These are phyloP conservation scores for Botrytis sinoallii DNA, from an alignment of 2,329 filamentous ascomycete species.

Conservation along the genomic window DNA sequence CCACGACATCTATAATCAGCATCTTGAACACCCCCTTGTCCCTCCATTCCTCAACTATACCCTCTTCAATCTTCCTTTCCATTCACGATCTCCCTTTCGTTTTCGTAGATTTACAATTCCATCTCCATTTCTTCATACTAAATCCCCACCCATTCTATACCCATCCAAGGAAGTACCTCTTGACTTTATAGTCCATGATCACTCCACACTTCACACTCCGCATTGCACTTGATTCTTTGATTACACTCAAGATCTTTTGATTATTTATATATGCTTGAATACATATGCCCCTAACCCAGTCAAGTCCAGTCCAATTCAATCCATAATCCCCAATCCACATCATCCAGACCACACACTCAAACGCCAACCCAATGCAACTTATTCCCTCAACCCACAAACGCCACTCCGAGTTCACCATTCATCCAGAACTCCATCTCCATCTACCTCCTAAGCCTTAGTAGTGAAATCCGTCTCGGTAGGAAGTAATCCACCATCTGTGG, in stretches of 20 bases:
- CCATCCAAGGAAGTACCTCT: neutral
- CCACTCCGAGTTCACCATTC: neutral
- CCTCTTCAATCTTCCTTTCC: neutral
- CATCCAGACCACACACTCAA: neutral
- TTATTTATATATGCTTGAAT: neutral
- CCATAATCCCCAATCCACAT: neutral
- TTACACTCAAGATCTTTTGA: neutral
- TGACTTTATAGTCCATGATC: neutral
- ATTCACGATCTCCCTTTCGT: neutral
- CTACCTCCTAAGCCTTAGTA: slow-evolving; percentile 47
- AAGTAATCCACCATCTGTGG: slow-evolving; percentile 57
- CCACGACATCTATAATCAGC: neutral
- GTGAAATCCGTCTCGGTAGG: slow-evolving; percentile 84
- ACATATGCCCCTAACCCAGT: neutral
- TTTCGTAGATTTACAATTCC: neutral
- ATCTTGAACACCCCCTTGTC: neutral
- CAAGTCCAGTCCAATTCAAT: too few species aligned
- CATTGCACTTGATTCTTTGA: neutral
- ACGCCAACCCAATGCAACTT: neutral
- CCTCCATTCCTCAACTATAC: neutral
- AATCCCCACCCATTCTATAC: neutral
- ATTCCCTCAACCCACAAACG: neutral
- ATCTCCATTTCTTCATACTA: neutral
- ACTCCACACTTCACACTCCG: neutral
- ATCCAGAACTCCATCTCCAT: neutral